Evolutionary conservation across 805 yeast genomes (phyloP).

Genomic region (Priceomyces carsonii): DNA sequence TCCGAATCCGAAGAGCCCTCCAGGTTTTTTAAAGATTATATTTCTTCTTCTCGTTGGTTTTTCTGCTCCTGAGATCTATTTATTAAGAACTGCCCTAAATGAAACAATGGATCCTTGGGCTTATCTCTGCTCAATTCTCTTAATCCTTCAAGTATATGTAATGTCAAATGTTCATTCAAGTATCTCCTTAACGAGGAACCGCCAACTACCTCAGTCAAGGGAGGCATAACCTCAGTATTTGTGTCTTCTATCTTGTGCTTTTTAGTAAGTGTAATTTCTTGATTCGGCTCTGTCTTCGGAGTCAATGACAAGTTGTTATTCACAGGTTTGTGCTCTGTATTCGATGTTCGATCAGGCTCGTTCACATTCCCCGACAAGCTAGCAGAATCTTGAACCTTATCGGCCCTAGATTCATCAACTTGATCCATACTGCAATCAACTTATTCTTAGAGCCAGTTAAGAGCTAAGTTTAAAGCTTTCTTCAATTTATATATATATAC

Average conservation of each 20-base stretch:
- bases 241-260: constrained; percentile 4
- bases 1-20: too few relatives aligned
- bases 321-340: neutral
- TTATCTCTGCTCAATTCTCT: constrained; percentile 49
- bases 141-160: constrained; percentile 65
- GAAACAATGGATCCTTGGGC: constrained; percentile 56
- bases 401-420: too few relatives aligned
- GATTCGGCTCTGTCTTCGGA: neutral
- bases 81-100: constrained; percentile 56
- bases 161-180: constrained; percentile 64
- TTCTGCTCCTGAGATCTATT: constrained; percentile 12
- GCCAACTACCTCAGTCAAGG: constrained; percentile 56
- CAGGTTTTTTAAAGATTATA: too few relatives aligned
- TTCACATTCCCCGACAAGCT: too few relatives aligned
- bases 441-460: too few relatives aligned
- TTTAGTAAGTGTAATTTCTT: constrained; percentile 1
- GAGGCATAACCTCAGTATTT: constrained; percentile 12
- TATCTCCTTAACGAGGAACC: constrained; percentile 74
- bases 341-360: neutral
- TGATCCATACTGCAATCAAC: too few relatives aligned
- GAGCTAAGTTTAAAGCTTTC: too few relatives aligned
- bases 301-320: neutral
- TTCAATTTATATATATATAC: too few relatives aligned
- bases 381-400: too few relatives aligned
- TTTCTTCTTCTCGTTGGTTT: neutral